Evolutionary conservation across 2,329 filamentous ascomycete species (phyloP).

Genomic region (Blumeria hordei): DNA sequence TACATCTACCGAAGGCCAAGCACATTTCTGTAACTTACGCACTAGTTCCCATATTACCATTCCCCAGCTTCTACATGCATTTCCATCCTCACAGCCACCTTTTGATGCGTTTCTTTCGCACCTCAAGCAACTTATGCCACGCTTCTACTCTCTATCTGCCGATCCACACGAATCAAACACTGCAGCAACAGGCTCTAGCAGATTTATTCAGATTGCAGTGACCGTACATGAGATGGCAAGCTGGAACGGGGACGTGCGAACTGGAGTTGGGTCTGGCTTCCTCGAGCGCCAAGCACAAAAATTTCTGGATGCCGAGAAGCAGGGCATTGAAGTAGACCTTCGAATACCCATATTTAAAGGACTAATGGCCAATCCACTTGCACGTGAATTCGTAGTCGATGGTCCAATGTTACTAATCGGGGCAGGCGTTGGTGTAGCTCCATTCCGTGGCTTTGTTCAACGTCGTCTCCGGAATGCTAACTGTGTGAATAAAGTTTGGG

Average conservation of each 20-base stretch:
- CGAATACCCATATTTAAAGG: conserved; percentile 95
- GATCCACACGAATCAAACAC: conserved; percentile 48
- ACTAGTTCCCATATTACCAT: conserved; percentile 72
- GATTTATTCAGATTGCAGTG: conserved; percentile 87
- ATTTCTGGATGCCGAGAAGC: conserved; percentile 42
- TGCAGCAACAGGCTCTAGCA: conserved; percentile 26
- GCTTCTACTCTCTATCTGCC: conserved; percentile 95
- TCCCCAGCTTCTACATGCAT: conserved; percentile 67
- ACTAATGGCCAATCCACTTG: conserved; percentile 88
- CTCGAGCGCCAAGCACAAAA: conserved; percentile 63
- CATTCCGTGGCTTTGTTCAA: conserved; percentile 93
- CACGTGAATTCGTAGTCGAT: conserved; percentile 73
- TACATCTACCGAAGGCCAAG: conserved; percentile 73
- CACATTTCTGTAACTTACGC: conserved; percentile 78
- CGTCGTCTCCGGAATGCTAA: conserved; percentile 82
- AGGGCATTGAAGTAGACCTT: conserved; percentile 36
- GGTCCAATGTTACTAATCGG: conserved; percentile 96
- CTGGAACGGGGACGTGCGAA: conserved; percentile 48
- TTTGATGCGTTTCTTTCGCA: conserved; percentile 59
- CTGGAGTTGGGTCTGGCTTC: conserved; percentile 78
- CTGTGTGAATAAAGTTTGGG: conserved; percentile 95
- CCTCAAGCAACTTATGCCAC: conserved; percentile 77
- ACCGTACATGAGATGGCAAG: conserved; percentile 72
- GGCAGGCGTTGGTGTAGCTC: conserved; percentile 86
- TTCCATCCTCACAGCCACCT: conserved; percentile 75